These are phyloP conservation scores for Forsythia viridissima DNA, from an alignment of 257 asterid species.

Conservation along the genomic window DNA sequence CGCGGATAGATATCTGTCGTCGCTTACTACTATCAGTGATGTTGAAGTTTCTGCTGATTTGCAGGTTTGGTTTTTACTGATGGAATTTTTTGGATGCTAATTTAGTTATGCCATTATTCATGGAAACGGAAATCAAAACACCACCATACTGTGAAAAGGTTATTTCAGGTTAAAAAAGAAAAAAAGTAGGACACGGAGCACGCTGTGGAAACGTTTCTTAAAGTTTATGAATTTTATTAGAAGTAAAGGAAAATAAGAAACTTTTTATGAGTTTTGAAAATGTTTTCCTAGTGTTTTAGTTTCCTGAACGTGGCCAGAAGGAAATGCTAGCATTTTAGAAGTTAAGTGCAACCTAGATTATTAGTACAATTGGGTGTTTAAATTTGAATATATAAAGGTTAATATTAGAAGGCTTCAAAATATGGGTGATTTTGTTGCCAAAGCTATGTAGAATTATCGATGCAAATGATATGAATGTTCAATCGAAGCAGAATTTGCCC, in stretches of 20 bases:
- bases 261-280: background rate
- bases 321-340: background rate
- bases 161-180: too few species aligned
- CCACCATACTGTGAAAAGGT: too few species aligned
- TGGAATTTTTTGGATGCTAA: background rate
- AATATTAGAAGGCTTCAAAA: background rate
- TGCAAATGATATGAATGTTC: conserved; percentile 20
- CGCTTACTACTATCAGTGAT: conserved; percentile 89
- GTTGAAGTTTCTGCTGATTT: conserved; percentile 91
- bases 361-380: background rate
- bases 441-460: conserved; percentile 20
- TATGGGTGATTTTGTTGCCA: conserved; percentile 4
- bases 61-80: conserved; percentile 52
- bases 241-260: too few species aligned
- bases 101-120: background rate
- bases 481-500: background rate
- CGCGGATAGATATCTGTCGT: conserved; percentile 90
- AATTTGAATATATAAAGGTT: background rate
- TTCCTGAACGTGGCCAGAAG: background rate
- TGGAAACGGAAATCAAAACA: too few species aligned
- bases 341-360: background rate
- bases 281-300: background rate
- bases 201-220: too few species aligned
- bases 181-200: too few species aligned
- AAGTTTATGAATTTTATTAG: too few species aligned